Evolutionary conservation across 2,329 filamentous ascomycete species (phyloP).

Genomic region (Arthroderma uncinatum): DNA sequence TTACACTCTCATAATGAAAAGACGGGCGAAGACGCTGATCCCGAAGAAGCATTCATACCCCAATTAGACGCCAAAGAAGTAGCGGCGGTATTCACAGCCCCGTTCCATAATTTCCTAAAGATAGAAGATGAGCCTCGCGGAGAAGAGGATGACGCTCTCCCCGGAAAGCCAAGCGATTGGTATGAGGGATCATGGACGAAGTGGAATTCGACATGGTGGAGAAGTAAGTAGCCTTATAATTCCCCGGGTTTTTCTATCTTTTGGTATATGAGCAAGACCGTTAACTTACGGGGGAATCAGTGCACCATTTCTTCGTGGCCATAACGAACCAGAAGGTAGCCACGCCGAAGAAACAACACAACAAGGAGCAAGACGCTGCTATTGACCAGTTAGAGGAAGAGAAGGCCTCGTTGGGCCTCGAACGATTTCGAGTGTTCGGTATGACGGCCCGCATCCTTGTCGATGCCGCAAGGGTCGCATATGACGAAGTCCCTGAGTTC

Average conservation of each 20-base stretch:
- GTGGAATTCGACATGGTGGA: slow-evolving; percentile 70
- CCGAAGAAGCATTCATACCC: slow-evolving; percentile 64
- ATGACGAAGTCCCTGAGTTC: slow-evolving; percentile 71
- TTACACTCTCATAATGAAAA: slow-evolving; percentile 51
- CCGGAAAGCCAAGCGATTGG: slow-evolving; percentile 54
- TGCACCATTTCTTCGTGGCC: slow-evolving; percentile 90
- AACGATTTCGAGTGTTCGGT: slow-evolving; percentile 76
- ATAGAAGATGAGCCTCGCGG: slow-evolving; percentile 45
- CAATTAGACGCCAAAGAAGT: slow-evolving; percentile 81
- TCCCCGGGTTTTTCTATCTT: neutral
- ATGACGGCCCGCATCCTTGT: slow-evolving; percentile 89
- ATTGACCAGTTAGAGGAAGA: slow-evolving; percentile 34
- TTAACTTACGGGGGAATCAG: slow-evolving; percentile 25
- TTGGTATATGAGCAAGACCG: neutral
- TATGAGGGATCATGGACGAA: slow-evolving; percentile 73
- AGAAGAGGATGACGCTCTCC: slow-evolving; percentile 28
- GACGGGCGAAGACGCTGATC: slow-evolving; percentile 38
- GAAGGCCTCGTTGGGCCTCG: slow-evolving; percentile 37
- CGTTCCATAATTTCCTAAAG: slow-evolving; percentile 71
- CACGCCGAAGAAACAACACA: slow-evolving; percentile 38
- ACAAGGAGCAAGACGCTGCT: slow-evolving; percentile 33
- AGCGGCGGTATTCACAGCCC: slow-evolving; percentile 83
- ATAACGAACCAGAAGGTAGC: slow-evolving; percentile 59
- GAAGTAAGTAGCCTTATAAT: slow-evolving; percentile 30
- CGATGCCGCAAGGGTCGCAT: slow-evolving; percentile 76